Conservation (phyloP, 2,329 filamentous ascomycete genomes). For the Gremmenia infestans region DNA sequence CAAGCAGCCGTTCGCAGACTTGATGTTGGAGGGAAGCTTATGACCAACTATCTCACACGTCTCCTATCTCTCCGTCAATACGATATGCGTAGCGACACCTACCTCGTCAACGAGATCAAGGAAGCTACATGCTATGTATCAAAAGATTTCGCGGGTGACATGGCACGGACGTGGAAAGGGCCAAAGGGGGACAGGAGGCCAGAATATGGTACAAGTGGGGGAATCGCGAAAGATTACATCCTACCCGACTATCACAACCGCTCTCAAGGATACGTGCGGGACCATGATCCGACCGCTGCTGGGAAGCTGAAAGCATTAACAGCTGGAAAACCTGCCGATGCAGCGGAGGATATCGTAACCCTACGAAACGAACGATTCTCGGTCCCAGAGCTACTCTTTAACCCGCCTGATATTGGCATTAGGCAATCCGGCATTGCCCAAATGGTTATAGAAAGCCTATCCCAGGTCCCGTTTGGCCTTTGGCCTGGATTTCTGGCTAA, state of each 20-base stretch:
- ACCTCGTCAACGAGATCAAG: constrained; percentile 95
- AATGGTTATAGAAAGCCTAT: constrained; percentile 74
- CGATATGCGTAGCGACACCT: constrained; percentile 89
- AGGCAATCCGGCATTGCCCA: constrained; percentile 77
- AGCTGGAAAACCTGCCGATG: constrained; percentile 37
- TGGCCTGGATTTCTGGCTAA: constrained; percentile 84
- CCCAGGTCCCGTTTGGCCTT: constrained; percentile 70
- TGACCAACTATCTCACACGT: constrained; percentile 90
- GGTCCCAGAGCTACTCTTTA: constrained; percentile 86
- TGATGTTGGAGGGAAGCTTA: constrained; percentile 84
- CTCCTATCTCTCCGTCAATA: constrained; percentile 87
- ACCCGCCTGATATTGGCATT: constrained; percentile 78
- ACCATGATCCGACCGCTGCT: constrained; percentile 67
- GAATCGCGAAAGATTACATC: constrained; percentile 84
- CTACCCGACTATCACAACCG: constrained; percentile 70
- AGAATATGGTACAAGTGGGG: constrained; percentile 41
- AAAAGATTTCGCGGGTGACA: constrained; percentile 67
- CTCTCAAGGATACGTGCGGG: constrained; percentile 63
- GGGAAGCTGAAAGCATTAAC: constrained; percentile 43
- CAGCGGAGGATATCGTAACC: constrained; percentile 73
- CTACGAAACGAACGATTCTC: constrained; percentile 88
- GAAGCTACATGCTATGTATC: constrained; percentile 83
- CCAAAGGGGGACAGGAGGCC: constrained; percentile 54
- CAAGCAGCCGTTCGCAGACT: constrained; percentile 79
- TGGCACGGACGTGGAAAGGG: constrained; percentile 82